These are phyloP conservation scores for Grosmannia penicillata DNA, from an alignment of 2,329 filamentous ascomycete genomes.

Conservation along the genomic window DNA sequence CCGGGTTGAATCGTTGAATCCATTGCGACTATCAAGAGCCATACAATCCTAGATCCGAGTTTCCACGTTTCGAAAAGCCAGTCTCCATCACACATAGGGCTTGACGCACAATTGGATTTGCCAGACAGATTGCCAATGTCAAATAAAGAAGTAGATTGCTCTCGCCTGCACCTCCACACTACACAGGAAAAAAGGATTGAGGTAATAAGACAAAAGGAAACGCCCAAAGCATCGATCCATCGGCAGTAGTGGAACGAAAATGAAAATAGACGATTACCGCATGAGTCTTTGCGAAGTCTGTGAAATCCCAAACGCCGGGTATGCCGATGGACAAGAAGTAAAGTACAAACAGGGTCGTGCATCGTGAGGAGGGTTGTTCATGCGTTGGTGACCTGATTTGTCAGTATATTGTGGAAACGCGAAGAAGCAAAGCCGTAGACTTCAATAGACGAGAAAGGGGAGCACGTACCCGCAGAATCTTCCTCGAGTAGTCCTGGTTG, in stretches of 20 bases:
- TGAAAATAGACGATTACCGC: too few relatives aligned
- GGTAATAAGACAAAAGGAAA: constrained; percentile 5
- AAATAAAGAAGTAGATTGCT: constrained; percentile 1
- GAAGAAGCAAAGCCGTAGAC: constrained; percentile 7
- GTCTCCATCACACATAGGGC: too few relatives aligned
- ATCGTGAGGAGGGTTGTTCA: constrained; percentile 25
- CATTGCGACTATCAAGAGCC: too few relatives aligned
- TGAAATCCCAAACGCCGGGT: constrained; percentile 21
- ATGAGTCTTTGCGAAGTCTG: constrained; percentile 6
- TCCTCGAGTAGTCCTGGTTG: constrained; percentile 90
- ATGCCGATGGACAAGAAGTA: constrained; percentile 21
- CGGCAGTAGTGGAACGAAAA: constrained; percentile 4
- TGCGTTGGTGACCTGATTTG: constrained; percentile 40
- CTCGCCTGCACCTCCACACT: background rate
- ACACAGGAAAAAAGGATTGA: background rate
- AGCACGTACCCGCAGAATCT: constrained; percentile 79
- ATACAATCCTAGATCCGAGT: too few relatives aligned
- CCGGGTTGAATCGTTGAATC: too few relatives aligned
- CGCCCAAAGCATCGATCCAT: constrained; percentile 7
- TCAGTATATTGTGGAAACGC: background rate
- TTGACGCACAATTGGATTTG: too few relatives aligned
- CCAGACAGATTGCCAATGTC: too few relatives aligned
- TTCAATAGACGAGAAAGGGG: background rate
- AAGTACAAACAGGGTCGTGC: constrained; percentile 24
- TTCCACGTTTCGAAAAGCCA: background rate